phyloP scores from a whole-genome alignment of 2,329 filamentous ascomycete species.

The Cytospora schulzeri region DNA sequence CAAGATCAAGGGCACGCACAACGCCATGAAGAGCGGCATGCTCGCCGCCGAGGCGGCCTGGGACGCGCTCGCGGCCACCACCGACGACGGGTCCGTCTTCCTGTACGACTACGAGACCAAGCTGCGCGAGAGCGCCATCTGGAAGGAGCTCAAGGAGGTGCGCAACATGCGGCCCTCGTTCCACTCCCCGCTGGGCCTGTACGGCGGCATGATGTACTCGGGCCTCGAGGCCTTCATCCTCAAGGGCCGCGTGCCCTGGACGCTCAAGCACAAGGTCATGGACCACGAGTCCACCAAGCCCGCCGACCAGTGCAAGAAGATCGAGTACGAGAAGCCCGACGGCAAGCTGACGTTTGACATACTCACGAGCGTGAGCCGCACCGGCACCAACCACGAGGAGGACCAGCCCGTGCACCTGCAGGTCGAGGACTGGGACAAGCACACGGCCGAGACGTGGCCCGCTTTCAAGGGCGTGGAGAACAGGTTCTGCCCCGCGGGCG shows the following conservation, averaged over 20 bases:
- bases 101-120: slow-evolving; percentile 92
- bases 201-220: slow-evolving; percentile 89
- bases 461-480: slow-evolving; percentile 92
- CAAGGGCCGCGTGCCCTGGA: slow-evolving; percentile 88
- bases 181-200: slow-evolving; percentile 82
- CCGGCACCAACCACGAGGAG: slow-evolving; percentile 97
- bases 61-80: slow-evolving; percentile 63
- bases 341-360: slow-evolving; percentile 96
- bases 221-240: slow-evolving; percentile 88
- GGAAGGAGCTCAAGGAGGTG: slow-evolving; percentile 91
- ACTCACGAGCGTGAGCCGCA: slow-evolving; percentile 89
- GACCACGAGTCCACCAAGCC: slow-evolving; percentile 80
- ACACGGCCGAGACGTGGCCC: slow-evolving; percentile 81
- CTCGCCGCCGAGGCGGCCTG: slow-evolving; percentile 90
- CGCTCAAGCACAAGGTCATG: slow-evolving; percentile 77
- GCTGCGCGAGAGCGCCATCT: slow-evolving; percentile 83
- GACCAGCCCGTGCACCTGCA: slow-evolving; percentile 96
- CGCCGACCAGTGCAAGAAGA: slow-evolving; percentile 80
- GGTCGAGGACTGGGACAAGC: slow-evolving; percentile 92
- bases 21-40: slow-evolving; percentile 97
- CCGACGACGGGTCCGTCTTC: slow-evolving; percentile 74
- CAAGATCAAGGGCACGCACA: slow-evolving; percentile 98
- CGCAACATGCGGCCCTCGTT: slow-evolving; percentile 98
- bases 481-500: slow-evolving; percentile 93
- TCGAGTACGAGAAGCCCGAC: slow-evolving; percentile 96